Evolutionary conservation across 257 asterid species (phyloP).

Genomic region (Solanum ahanhuiri): DNA sequence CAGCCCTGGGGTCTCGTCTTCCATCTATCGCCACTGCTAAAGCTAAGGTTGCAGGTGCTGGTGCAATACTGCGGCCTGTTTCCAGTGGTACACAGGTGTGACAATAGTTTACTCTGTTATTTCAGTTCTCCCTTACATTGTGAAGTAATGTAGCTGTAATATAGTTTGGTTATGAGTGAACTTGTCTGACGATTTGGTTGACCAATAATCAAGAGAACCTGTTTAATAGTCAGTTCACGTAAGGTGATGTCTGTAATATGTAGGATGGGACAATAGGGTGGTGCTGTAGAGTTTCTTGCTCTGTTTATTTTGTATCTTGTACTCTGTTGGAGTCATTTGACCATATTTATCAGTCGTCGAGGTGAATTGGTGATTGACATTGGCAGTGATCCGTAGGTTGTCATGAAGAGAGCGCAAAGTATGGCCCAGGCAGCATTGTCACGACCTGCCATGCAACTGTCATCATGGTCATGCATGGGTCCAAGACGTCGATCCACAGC

Average conservation of each 20-base stretch:
- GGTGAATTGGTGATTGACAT: not conserved
- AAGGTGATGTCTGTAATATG: not conserved
- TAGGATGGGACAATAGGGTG: not conserved
- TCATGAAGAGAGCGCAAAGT: constrained; percentile 93
- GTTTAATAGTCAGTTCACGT: not conserved
- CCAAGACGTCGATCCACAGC: constrained; percentile 78
- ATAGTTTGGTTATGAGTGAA: not conserved
- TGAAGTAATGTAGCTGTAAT: not conserved
- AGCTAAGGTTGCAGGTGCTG: constrained; percentile 98
- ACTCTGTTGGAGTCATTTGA: not conserved
- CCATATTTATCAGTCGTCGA: not conserved
- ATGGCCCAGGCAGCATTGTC: constrained; percentile 98
- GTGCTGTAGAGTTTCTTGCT: not conserved
- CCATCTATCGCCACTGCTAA: constrained; percentile 91
- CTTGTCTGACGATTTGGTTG: not conserved
- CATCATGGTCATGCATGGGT: constrained; percentile 94
- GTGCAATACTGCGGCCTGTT: constrained; percentile 91
- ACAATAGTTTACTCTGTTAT: not conserved
- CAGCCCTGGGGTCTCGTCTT: constrained; percentile 95
- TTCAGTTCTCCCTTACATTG: not conserved
- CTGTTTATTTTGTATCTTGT: not conserved
- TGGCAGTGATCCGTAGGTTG: constrained; percentile 37
- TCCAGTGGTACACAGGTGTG: constrained; percentile 86
- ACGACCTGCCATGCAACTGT: constrained; percentile 47
- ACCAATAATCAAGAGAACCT: not conserved